A percentile compares a stretch with the other conserved stretches of the same genome.
These are phyloP conservation scores for Macrophomina pseudophaseolina DNA, from an alignment of 2,329 filamentous ascomycete species.

Conservation along the genomic window DNA sequence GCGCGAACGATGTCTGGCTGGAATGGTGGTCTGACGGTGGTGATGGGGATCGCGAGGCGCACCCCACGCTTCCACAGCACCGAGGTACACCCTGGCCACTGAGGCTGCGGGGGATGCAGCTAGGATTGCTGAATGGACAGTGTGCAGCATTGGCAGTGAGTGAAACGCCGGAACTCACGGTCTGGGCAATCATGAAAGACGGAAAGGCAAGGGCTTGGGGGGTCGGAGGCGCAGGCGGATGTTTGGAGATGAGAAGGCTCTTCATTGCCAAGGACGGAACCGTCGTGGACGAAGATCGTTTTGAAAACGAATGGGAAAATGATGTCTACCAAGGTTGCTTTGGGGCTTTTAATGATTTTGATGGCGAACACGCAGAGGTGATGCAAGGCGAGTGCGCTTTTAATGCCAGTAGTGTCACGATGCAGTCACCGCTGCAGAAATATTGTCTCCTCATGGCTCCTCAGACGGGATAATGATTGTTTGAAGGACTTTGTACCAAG, in stretches of 20 bases:
- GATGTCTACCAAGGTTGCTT: neutral
- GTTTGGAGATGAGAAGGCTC: constrained; percentile 23
- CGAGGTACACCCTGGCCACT: constrained; percentile 51
- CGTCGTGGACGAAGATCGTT: constrained; percentile 30
- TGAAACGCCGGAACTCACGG: constrained; percentile 50
- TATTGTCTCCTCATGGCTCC: no score
- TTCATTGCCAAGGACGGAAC: constrained; percentile 36
- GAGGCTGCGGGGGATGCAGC: constrained; percentile 55
- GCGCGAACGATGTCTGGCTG: constrained; percentile 28
- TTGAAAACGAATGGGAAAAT: neutral
- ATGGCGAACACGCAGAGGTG: neutral
- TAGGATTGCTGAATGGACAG: constrained; percentile 49
- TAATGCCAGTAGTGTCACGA: neutral
- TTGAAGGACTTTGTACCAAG: no score
- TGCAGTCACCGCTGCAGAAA: no score
- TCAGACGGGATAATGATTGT: no score
- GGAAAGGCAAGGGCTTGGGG: constrained; percentile 55
- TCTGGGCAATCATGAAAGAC: constrained; percentile 59
- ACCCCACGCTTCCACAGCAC: constrained; percentile 23
- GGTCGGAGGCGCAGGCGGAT: constrained; percentile 41
- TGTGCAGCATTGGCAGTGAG: constrained; percentile 59
- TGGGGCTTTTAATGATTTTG: constrained; percentile 4
- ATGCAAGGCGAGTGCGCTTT: neutral
- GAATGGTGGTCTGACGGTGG: constrained; percentile 8
- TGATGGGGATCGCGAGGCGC: constrained; percentile 28